Percentiles rank a stretch among this genome's conserved stretches.
Evolutionary conservation across 768 basidiomycete genomes (phyloP).

Genomic region (Boletus subcaerulescens): DNA sequence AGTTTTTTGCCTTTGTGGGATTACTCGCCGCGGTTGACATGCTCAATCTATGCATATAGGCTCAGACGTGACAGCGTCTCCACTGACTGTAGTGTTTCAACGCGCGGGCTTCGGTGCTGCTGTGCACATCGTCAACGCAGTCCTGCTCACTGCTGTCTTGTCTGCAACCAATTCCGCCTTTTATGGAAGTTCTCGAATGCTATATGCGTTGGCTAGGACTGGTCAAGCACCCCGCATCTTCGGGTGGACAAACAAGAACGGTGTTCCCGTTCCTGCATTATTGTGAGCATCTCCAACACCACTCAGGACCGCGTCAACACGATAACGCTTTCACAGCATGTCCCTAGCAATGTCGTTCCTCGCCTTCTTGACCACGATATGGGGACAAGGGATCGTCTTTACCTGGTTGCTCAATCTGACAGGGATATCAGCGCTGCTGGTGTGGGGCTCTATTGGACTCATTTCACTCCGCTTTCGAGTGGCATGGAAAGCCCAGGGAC

Average conservation of each 20-base stretch:
- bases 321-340: constrained; percentile 32
- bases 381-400: constrained; percentile 54
- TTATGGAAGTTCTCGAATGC: constrained; percentile 62
- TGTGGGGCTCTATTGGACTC: constrained; percentile 58
- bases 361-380: constrained; percentile 56
- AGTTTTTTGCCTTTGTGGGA: neutral
- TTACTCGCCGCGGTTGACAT: neutral
- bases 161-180: constrained; percentile 67
- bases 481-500: constrained; percentile 56
- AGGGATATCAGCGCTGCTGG: constrained; percentile 64
- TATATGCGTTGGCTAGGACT: constrained; percentile 56
- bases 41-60: constrained; percentile 24
- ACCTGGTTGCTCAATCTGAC: constrained; percentile 62
- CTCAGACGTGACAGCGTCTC: constrained; percentile 53
- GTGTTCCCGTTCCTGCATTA: constrained; percentile 58
- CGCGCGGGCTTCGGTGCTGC: constrained; percentile 62
- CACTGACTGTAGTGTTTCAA: constrained; percentile 61
- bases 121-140: constrained; percentile 62
- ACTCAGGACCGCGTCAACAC: neutral
- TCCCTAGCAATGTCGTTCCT: constrained; percentile 47
- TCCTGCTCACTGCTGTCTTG: constrained; percentile 62
- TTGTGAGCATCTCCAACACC: constrained; percentile 38
- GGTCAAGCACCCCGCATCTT: constrained; percentile 67
- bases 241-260: constrained; percentile 59
- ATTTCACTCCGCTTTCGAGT: constrained; percentile 60